Conservation (phyloP, 2,329 filamentous ascomycete genomes). For the Mycosphaerella sp. region DNA sequence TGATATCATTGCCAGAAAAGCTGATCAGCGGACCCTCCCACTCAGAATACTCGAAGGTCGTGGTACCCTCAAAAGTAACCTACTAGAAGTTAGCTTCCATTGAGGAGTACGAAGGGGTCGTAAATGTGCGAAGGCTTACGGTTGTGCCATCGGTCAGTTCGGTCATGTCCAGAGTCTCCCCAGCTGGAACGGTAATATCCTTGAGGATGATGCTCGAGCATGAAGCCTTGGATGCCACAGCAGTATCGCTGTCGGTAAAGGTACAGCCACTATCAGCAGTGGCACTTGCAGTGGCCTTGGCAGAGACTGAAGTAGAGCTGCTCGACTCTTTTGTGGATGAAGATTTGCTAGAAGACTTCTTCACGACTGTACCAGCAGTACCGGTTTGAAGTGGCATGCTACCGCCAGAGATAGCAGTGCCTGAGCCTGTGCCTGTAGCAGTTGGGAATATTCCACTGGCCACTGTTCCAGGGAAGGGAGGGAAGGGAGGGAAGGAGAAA, state of each 20-base stretch:
- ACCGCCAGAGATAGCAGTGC: neutral
- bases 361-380: neutral
- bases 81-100: conserved; percentile 16
- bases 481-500: conserved; percentile 1
- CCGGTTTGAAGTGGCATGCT: conserved; percentile 2
- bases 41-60: conserved; percentile 61
- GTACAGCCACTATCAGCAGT: conserved; percentile 17
- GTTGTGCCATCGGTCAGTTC: conserved; percentile 38
- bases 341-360: conserved; percentile 4
- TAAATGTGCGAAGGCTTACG: conserved; percentile 33
- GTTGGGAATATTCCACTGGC: conserved; percentile 7
- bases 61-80: conserved; percentile 59
- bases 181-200: conserved; percentile 37
- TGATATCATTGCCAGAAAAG: conserved; percentile 53
- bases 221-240: conserved; percentile 34
- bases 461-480: neutral
- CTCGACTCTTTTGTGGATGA: neutral
- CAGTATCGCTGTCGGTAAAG: conserved; percentile 18
- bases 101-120: conserved; percentile 29
- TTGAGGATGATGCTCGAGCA: conserved; percentile 41
- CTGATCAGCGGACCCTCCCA: conserved; percentile 60
- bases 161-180: conserved; percentile 38
- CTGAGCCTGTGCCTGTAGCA: conserved; percentile 1
- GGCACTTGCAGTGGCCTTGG: neutral
- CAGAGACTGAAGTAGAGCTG: conserved; percentile 3